Evolutionary conservation across 2,329 filamentous ascomycete species (phyloP), one percentile per base, ranked within the genome.

Genomic region (Penicillium sp.): DNA sequence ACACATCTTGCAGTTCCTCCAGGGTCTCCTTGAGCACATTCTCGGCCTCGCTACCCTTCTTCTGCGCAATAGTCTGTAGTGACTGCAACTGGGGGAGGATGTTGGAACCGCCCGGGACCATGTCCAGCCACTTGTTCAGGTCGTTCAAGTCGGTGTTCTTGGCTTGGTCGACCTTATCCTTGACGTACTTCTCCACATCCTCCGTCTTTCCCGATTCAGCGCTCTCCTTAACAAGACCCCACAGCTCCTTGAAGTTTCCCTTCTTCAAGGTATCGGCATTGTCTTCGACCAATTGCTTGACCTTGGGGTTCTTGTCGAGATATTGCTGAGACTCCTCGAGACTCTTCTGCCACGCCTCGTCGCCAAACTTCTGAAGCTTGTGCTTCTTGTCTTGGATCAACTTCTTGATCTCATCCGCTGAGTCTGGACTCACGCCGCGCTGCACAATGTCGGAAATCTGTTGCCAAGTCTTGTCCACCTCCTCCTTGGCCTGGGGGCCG

Each of bases 401-500:
- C 56, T 81, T 78, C 53, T 79, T 77, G 20, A 83, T 71, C 66
- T 78, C 77, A 45, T 80, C 73, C 0, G 79, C 57, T 39, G 73
- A 80, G 13, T 69, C 66, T 0, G 75, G 72, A 42, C 75, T 81
- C 45, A 88, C 63, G 2, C 86, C 86, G 12, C 77, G 76, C 40
- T 81, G 78, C 47, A 87, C 64, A 42, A 89, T 77, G 33, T 86
- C 81, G 57, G 77, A 77, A 56, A 88, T 73, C 66, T 89, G 78
- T 25, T 77, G 66, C 80, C 84, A 89, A 1, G 86, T 87, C 68
- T 85, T 76, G 47, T 89, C 83, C 4, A 87, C 79, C 67, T 88
- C 79, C 76, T 89, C 84, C 78, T 89, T 88, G 0, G 84, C 86
- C 63, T 89, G 84, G 0, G 86, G 87, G 0, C 87, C 87, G 60